A percentile compares a stretch with the other conserved stretches of the same genome.
These are phyloP conservation scores for Aspergillus pseudotamarii DNA, from an alignment of 2,329 filamentous ascomycete species.

Conservation along the genomic window DNA sequence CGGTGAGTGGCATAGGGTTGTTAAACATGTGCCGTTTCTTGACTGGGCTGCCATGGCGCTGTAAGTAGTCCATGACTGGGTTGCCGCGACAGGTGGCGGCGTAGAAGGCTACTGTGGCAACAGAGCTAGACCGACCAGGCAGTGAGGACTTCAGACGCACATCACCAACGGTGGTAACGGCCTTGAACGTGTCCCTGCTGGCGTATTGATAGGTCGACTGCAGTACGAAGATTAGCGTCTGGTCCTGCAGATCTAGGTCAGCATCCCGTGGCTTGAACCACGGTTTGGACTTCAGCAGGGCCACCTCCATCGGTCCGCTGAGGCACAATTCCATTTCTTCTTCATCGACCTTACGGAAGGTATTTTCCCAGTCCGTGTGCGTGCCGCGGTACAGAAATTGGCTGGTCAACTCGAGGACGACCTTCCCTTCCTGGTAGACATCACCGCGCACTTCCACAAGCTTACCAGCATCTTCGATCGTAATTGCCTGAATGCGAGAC, in stretches of 20 bases:
- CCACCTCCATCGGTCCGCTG: constrained; percentile 84
- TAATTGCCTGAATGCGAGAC: constrained; percentile 93
- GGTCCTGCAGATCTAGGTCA: constrained; percentile 83
- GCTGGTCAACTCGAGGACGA: constrained; percentile 98
- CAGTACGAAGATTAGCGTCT: constrained; percentile 94
- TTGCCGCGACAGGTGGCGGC: constrained; percentile 91
- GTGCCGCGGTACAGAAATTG: constrained; percentile 95
- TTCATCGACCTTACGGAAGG: constrained; percentile 96
- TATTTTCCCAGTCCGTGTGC: constrained; percentile 95
- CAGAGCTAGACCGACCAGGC: constrained; percentile 88
- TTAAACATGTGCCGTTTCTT: constrained; percentile 98
- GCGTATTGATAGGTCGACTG: constrained; percentile 91
- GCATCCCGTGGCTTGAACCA: constrained; percentile 91
- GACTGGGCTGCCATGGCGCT: constrained; percentile 86
- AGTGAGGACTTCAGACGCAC: constrained; percentile 92
- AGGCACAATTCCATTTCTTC: constrained; percentile 93
- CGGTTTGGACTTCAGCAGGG: constrained; percentile 92
- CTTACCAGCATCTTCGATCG: constrained; percentile 98
- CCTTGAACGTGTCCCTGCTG: constrained; percentile 89
- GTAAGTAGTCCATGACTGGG: constrained; percentile 93
- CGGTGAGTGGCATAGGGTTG: constrained; percentile 92
- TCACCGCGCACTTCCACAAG: constrained; percentile 99
- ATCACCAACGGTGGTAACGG: constrained; percentile 87
- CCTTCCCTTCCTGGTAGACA: constrained; percentile 77
- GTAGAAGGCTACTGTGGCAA: constrained; percentile 93